Conservation (phyloP, 345 rosid species). For the Brassica rapa region DNA sequence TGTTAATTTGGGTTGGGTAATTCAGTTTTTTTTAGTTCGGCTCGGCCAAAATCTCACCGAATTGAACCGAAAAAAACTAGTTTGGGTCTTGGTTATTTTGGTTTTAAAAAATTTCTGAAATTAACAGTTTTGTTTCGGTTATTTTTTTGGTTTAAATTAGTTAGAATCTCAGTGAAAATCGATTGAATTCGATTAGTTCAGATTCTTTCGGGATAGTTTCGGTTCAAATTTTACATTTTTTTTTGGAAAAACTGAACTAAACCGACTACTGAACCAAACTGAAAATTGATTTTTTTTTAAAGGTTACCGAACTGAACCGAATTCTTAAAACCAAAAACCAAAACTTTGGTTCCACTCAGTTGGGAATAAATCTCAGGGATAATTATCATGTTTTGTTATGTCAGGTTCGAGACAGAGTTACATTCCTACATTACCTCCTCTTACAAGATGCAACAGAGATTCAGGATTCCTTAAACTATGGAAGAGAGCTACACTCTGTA, state of each 20-base stretch:
- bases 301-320: background rate
- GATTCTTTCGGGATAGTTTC: too few relatives aligned
- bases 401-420: slow-evolving; percentile 83
- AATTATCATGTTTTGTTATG: background rate
- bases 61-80: background rate
- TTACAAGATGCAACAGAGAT: slow-evolving; percentile 79
- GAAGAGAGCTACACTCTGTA: slow-evolving; percentile 77
- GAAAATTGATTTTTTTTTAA: too few relatives aligned
- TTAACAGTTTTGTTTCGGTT: too few relatives aligned
- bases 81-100: background rate
- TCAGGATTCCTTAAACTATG: slow-evolving; percentile 67
- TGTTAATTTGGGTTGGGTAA: background rate
- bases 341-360: too few relatives aligned
- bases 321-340: too few relatives aligned
- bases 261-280: too few relatives aligned
- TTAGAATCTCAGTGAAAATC: too few relatives aligned
- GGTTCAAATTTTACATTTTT: too few relatives aligned
- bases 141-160: too few relatives aligned
- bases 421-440: slow-evolving; percentile 78
- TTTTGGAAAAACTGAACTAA: too few relatives aligned
- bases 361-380: background rate
- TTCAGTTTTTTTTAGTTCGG: background rate
- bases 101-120: too few relatives aligned
- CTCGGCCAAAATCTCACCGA: background rate
- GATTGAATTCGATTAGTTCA: too few relatives aligned